These are phyloP conservation scores for Ustilago lituana DNA, from an alignment of 1,284 basidiomycete species.

Conservation along the genomic window DNA sequence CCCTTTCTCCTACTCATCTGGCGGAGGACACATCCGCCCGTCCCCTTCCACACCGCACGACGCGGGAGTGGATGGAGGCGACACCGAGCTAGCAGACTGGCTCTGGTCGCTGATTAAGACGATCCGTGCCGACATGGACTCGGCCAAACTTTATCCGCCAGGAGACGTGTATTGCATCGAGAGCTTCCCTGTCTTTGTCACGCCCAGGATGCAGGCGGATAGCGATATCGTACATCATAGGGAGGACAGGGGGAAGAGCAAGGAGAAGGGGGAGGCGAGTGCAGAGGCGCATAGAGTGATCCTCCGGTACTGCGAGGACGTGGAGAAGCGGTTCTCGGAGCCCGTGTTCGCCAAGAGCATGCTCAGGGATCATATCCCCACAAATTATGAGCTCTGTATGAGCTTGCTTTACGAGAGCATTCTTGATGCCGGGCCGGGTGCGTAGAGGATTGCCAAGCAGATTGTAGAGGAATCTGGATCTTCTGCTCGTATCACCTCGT, in stretches of 20 bases:
- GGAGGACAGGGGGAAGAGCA: neutral
- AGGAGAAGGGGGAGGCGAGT: conserved; percentile 6
- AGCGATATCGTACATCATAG: conserved; percentile 27
- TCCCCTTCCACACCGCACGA: conserved; percentile 1
- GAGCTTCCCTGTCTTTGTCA: conserved; percentile 57
- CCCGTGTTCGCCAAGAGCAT: conserved; percentile 67
- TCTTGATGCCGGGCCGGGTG: conserved; percentile 7
- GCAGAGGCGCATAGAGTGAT: conserved; percentile 69
- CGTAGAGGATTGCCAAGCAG: neutral
- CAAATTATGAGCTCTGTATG: conserved; percentile 60
- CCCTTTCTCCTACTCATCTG: conserved; percentile 44
- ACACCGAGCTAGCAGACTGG: conserved; percentile 55
- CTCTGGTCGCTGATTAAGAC: conserved; percentile 62
- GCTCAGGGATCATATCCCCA: conserved; percentile 59
- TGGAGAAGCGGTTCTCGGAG: conserved; percentile 70
- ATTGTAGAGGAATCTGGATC: no score
- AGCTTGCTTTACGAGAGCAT: conserved; percentile 51
- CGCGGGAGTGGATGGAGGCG: conserved; percentile 11
- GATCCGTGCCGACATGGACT: conserved; percentile 57
- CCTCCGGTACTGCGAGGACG: conserved; percentile 69
- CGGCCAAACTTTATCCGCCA: conserved; percentile 56
- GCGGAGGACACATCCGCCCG: conserved; percentile 21
- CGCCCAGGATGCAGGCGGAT: conserved; percentile 37
- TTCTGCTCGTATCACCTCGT: neutral
- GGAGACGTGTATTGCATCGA: conserved; percentile 61